A percentile compares a stretch with the other conserved stretches of the same genome.
Conservation (phyloP, 2,329 filamentous ascomycete genomes). For the Pezicula carpinea region DNA sequence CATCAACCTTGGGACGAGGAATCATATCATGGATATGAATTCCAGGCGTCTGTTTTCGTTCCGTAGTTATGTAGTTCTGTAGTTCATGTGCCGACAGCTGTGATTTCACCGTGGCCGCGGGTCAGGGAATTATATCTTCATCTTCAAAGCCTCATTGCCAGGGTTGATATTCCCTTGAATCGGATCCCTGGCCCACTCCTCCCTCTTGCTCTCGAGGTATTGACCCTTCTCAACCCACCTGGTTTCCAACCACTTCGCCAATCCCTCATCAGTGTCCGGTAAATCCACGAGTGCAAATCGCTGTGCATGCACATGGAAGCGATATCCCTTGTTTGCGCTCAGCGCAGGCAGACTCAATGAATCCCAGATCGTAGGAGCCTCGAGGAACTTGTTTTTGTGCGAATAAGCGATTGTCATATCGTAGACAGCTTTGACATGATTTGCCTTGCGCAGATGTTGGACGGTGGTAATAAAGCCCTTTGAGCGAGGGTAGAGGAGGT, state of each 20-base stretch:
- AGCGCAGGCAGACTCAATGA: conserved; percentile 39
- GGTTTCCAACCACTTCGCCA: conserved; percentile 48
- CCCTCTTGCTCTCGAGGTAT: conserved; percentile 41
- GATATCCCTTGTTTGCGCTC: conserved; percentile 35
- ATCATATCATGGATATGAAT: no score
- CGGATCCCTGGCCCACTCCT: conserved; percentile 32
- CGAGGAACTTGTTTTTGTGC: conserved; percentile 36
- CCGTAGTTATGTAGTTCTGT: not conserved
- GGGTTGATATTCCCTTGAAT: not conserved
- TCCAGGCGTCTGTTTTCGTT: no score
- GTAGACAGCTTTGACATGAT: conserved; percentile 50
- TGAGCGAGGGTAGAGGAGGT: conserved; percentile 55
- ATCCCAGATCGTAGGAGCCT: conserved; percentile 49
- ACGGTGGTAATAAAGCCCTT: conserved; percentile 58
- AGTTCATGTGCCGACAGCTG: no score
- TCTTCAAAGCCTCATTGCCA: not conserved
- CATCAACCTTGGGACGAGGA: no score
- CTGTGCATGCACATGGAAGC: conserved; percentile 46
- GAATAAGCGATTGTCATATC: conserved; percentile 52
- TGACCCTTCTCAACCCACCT: conserved; percentile 49
- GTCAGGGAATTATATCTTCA: conserved; percentile 1
- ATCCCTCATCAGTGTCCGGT: conserved; percentile 40
- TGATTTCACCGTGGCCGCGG: no score
- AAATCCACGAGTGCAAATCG: conserved; percentile 44
- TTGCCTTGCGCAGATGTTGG: conserved; percentile 45